Percentiles rank a stretch among this genome's conserved stretches.
Conservation (phyloP, 106 monocot species). For the Dioscorea alata region DNA sequence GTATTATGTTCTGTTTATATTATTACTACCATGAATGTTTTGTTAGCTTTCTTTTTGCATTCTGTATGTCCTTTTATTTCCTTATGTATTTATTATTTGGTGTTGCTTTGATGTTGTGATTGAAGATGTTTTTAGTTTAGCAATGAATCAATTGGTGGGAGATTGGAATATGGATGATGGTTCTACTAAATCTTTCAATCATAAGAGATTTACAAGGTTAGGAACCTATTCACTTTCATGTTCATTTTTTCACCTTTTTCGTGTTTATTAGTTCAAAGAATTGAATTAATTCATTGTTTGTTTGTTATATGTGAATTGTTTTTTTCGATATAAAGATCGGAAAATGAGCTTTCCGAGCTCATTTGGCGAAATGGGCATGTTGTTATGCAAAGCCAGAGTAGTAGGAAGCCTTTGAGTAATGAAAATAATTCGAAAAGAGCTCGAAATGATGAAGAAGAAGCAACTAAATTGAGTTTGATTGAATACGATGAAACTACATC, state of each 20-base stretch:
- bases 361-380: constrained; percentile 62
- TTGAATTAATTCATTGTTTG: background rate
- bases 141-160: constrained; percentile 28
- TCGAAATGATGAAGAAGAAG: no score
- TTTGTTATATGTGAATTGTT: background rate
- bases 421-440: no score
- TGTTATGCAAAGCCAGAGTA: constrained; percentile 58
- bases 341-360: constrained; percentile 59
- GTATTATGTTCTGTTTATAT: background rate
- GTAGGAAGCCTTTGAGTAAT: constrained; percentile 8
- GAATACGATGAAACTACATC: constrained; percentile 45
- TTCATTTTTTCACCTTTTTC: background rate
- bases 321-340: constrained; percentile 23
- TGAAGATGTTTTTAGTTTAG: background rate
- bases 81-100: background rate
- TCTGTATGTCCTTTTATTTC: background rate
- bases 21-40: background rate
- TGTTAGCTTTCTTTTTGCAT: background rate
- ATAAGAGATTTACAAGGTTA: constrained; percentile 25
- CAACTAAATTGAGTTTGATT: background rate
- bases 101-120: background rate
- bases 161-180: constrained; percentile 40
- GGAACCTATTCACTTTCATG: background rate
- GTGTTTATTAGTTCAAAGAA: background rate
- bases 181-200: constrained; percentile 6